A percentile compares a stretch with the other conserved stretches of the same genome.
These are phyloP conservation scores for Irineochytrium annulatum DNA, from an alignment of 192 early-diverging fungal species.

Conservation along the genomic window DNA sequence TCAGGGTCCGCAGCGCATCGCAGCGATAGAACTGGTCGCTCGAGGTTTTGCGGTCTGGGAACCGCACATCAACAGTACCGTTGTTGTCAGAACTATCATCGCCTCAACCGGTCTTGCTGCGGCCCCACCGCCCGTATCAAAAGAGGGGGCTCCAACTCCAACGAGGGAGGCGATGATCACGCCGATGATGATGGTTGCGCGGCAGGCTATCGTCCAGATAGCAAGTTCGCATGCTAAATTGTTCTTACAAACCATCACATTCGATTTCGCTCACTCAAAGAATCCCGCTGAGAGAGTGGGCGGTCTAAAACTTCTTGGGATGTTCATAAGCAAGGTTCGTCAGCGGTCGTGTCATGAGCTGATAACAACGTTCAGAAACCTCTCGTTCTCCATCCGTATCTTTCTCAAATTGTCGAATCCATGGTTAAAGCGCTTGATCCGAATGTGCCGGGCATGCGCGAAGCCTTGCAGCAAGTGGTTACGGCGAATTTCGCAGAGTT, in stretches of 20 bases:
- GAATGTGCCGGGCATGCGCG: conserved; percentile 66
- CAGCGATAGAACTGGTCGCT: conserved; percentile 70
- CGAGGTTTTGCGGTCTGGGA: conserved; percentile 74
- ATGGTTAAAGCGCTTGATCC: conserved; percentile 83
- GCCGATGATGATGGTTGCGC: conserved; percentile 54
- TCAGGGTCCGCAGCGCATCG: conserved; percentile 42
- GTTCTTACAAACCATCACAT: conserved; percentile 69
- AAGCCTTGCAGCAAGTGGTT: conserved; percentile 59
- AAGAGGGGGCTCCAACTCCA: conserved; percentile 1
- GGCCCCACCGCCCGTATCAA: not conserved
- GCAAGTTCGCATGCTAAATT: conserved; percentile 59
- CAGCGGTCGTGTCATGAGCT: not conserved
- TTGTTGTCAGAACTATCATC: conserved; percentile 60
- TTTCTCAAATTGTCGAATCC: conserved; percentile 64
- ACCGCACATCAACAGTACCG: conserved; percentile 64
- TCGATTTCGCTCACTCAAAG: conserved; percentile 70
- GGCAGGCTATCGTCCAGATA: conserved; percentile 68
- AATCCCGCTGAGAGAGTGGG: conserved; percentile 51
- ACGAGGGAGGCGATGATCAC: conserved; percentile 5
- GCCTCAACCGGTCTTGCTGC: conserved; percentile 39
- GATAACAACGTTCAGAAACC: conserved; percentile 52
- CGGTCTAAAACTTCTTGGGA: conserved; percentile 62
- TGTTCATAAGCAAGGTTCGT: conserved; percentile 69
- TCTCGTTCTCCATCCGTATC: conserved; percentile 53
- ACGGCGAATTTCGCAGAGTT: conserved; percentile 57